Percentiles rank a stretch among this genome's conserved stretches.
These are phyloP conservation scores for Mimosa bimucronata DNA, from an alignment of 306 rosid species.

Conservation along the genomic window DNA sequence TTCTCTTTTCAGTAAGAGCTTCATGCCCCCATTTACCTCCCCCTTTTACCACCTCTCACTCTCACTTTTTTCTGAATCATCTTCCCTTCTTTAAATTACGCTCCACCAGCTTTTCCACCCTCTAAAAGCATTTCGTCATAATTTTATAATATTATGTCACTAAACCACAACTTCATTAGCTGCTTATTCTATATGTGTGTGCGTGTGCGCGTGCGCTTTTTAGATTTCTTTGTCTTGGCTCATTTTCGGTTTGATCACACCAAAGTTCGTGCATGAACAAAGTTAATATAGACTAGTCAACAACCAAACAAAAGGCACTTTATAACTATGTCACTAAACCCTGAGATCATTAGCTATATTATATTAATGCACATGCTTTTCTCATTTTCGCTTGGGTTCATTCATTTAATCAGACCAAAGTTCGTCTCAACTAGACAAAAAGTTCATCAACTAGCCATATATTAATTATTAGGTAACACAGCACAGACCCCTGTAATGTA, in stretches of 20 bases:
- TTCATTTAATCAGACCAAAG: background rate
- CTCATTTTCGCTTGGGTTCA: background rate
- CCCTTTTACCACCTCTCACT: background rate
- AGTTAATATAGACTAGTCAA: background rate
- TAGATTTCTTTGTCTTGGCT: background rate
- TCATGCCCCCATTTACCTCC: slow-evolving; percentile 28
- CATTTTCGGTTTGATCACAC: background rate
- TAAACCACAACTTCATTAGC: slow-evolving; percentile 16
- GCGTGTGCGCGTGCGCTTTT: no score
- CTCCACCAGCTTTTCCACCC: background rate
- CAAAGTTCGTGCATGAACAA: background rate
- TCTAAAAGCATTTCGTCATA: slow-evolving; percentile 1
- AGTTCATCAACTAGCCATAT: background rate
- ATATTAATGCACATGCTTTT: slow-evolving; percentile 3
- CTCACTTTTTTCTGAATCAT: background rate
- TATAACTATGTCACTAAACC: slow-evolving; percentile 27
- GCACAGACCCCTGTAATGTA: background rate
- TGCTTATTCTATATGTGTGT: background rate
- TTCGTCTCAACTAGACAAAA: background rate
- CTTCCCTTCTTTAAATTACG: background rate
- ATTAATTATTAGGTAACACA: background rate
- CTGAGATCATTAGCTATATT: slow-evolving; percentile 8
- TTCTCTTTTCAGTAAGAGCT: slow-evolving; percentile 37
- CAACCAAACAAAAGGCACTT: background rate
- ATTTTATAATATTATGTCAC: background rate